Base-by-base conservation (phyloP, 176 grass and related monocot genomes). In the Rhipidocladum racemiflorum region DNA sequence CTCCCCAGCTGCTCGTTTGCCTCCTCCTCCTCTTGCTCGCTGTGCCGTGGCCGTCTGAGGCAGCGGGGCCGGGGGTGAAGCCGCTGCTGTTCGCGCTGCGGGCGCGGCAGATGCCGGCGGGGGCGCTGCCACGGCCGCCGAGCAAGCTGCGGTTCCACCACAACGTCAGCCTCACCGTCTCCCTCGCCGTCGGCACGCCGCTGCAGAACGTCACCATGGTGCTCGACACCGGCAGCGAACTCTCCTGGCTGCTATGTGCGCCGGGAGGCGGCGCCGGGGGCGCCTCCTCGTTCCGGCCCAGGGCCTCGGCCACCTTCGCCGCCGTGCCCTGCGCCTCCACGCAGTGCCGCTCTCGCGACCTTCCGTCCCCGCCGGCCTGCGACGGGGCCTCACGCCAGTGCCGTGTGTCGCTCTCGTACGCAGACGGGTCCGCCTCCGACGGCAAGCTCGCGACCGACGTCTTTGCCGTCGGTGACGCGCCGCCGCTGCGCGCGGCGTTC, bases 81-180 rank as follows among this genome's bases (percentile, higher is more conserved):
- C 86, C 90, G 3, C 88, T 81, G 6, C 67, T 88, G 45, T 89
- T 98, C 27, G 38, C 87, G 10, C 65, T 98, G 28, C 79, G 85
- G 51, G 86, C 81, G 74, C 86, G 84, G 78, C 68, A 87, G 79
- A 75, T 98, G 78, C 72, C 90, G 20, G 57, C 78, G 40, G 88
- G 79, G 56, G 45, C 86, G 18, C 81, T 94, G 56, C 88, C 84
- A 14, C 78, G 84, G 76, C 54, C 89, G 23, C 75, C 95, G 4
- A 98, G 81, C 84, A 98, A 98, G 90, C 92, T 98, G 61, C 82
- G 88, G 34, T 98, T 98, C 86, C 95, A 93, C 86, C 95, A 98
- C 84, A 98, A 95, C 70, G 86, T 98, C 50, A 94, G 83, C 82
- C 87, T 98, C 35, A 98, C 95, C 4, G 90, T 98, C 24, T 93